phyloP scores from a whole-genome alignment of 2,329 filamentous ascomycete species.

The Fusarium duplospermum region DNA sequence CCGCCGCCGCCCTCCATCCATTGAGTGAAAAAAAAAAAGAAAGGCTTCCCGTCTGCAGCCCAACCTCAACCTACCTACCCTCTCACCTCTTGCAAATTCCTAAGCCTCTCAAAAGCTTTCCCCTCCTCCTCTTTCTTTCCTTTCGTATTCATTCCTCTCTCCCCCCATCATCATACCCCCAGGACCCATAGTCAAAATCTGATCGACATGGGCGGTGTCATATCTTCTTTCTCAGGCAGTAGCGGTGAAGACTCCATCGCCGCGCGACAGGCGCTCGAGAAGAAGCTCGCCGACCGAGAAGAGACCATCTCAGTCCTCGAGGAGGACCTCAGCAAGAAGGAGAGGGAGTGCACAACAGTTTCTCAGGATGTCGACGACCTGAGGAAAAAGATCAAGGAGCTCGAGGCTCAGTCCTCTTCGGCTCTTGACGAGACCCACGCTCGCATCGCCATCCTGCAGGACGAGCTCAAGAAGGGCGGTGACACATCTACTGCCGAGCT shows the following conservation, averaged over 20 bases:
- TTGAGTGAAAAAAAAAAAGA: constrained; percentile 20
- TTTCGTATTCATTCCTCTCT: constrained; percentile 2
- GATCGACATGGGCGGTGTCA: constrained; percentile 55
- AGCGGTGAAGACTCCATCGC: constrained; percentile 49
- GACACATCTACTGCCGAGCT: constrained; percentile 40
- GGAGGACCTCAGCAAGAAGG: constrained; percentile 51
- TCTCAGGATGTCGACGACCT: constrained; percentile 53
- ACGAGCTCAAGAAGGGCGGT: constrained; percentile 48
- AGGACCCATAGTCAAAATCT: constrained; percentile 29
- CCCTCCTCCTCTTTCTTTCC: constrained; percentile 2
- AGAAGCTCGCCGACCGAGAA: constrained; percentile 54
- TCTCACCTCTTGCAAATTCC: constrained; percentile 21
- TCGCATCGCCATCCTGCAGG: constrained; percentile 49
- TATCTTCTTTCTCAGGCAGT: constrained; percentile 51
- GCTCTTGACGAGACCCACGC: constrained; percentile 49
- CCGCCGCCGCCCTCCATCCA: constrained; percentile 20
- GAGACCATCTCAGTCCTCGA: constrained; percentile 50
- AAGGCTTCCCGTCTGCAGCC: constrained; percentile 22
- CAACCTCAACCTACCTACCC: constrained; percentile 16
- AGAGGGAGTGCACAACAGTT: constrained; percentile 50
- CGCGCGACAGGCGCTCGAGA: constrained; percentile 49
- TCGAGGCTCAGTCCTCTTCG: constrained; percentile 46
- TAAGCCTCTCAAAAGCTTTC: constrained; percentile 4
- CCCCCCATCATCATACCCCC: constrained; percentile 16
- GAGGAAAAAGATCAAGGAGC: constrained; percentile 53